Percentiles rank a stretch among this genome's conserved stretches.
Conservation (phyloP, 805 yeast genomes). For the Suhomyces pyralidae region DNA sequence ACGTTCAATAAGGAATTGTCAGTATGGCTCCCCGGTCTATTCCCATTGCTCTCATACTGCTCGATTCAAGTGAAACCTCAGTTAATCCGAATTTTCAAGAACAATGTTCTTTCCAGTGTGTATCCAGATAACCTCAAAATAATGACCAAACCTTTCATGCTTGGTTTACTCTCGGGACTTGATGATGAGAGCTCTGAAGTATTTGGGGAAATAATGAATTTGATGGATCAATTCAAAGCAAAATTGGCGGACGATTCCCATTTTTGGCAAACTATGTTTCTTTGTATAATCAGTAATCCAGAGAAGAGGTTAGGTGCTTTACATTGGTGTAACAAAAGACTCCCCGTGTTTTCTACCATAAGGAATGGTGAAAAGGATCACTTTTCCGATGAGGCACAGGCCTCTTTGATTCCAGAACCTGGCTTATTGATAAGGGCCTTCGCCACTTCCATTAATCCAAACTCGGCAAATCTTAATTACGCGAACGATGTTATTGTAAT, state of each 20-base stretch:
- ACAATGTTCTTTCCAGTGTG: slow-evolving; percentile 48
- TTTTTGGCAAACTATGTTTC: slow-evolving; percentile 83
- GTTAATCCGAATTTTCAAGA: slow-evolving; percentile 59
- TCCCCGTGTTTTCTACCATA: slow-evolving; percentile 58
- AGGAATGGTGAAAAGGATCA: slow-evolving; percentile 13
- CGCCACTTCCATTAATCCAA: slow-evolving; percentile 56
- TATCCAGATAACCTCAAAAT: slow-evolving; percentile 46
- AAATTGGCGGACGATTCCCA: slow-evolving; percentile 63
- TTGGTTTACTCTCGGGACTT: slow-evolving; percentile 79
- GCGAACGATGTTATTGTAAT: slow-evolving; percentile 64
- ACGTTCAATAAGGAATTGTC: slow-evolving; percentile 54
- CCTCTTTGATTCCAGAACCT: slow-evolving; percentile 71
- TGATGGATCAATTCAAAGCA: slow-evolving; percentile 58
- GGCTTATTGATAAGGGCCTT: slow-evolving; percentile 77
- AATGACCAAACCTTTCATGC: slow-evolving; percentile 64
- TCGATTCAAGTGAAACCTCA: slow-evolving; percentile 85
- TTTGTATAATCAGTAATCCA: slow-evolving; percentile 70
- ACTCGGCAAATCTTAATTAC: slow-evolving; percentile 23
- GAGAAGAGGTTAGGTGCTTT: slow-evolving; percentile 84
- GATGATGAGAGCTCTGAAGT: slow-evolving; percentile 92
- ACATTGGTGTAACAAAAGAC: slow-evolving; percentile 62
- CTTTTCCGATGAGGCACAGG: slow-evolving; percentile 50
- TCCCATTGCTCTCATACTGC: slow-evolving; percentile 85
- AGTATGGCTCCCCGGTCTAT: slow-evolving; percentile 89
- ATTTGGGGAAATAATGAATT: slow-evolving; percentile 54